Base-by-base conservation (phyloP, 2,329 filamentous ascomycete species). In the Coccinonectria pachysandricola region DNA sequence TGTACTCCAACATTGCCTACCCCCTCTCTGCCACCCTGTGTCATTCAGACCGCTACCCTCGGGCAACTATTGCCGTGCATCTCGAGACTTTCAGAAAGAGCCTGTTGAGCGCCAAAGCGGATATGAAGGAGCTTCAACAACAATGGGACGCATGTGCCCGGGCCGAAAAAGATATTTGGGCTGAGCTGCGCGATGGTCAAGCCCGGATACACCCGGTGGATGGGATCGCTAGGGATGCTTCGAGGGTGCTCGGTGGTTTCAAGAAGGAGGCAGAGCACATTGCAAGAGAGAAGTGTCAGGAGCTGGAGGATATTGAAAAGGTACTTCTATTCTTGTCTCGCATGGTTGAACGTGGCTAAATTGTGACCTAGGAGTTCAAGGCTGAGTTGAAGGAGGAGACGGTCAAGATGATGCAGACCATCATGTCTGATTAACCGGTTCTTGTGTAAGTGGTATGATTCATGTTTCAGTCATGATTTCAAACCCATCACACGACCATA, bases 1-100 rank as follows among this genome's bases (percentile, higher is more conserved):
- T 57, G 2, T 56, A 56, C 22, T 30, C 34, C 15, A 54, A 54
- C 30, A 45, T 57, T 6, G 27, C 39, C 0, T 45, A 42, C n/a
- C 53, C 53, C 1, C 31, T 57, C 2, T 43, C 44, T 1, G 44
- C 40, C 2, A 57, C 54, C 0, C 28, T 53, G 4, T 57, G 53
- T 11, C 38, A 46, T 18, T 40, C 43, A 1, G 26, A 39, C 10
- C 34, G 27, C 1, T 27, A 41, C 7, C 37, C 49, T 1, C 28
- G 28, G n/a, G 46, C 45, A 1, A 50, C 39, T 0, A 34, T 57
- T 2, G 30, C 28, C 0, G 25, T 29, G 3, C 55, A 54, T 12
- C 15, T 56, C 3, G 15, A 35, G 1, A 26, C 19, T 2, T 21
- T 56, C 2, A 34, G 42, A 1, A 27, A 32, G 2, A 35, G 43